Evolutionary conservation across 768 basidiomycete genomes (phyloP), one percentile per base, ranked within the genome.

Genomic region (Tylopilus sp.): DNA sequence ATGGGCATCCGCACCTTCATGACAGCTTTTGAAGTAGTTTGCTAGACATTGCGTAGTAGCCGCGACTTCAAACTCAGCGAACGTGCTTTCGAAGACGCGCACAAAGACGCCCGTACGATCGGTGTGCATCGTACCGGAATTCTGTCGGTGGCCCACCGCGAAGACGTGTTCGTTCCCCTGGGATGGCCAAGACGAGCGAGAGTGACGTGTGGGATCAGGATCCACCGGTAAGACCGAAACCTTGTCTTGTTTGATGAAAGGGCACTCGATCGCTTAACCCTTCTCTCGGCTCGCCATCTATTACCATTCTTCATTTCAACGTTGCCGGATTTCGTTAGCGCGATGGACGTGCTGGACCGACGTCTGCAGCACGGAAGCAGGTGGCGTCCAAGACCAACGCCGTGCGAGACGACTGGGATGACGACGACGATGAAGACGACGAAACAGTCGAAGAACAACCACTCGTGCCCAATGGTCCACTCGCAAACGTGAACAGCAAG

Each of bases 331-430:
- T 23, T 36, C 31, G 33, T 33, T 40, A 61, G 59, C 44, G 10
- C 21, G 38, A 41, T 40, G 52, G 43, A 33, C 51, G 45, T 10
- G 10, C 39, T 20, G 50, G 44, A 7, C 42, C 51, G 30, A 36
- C 40, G 38, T 28, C 52, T 25, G 33, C 39, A 45, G 50, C 23
- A 36, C 40, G 28, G 46, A 39, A 53, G 6, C 12, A 48, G 36
- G 35, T 30, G 41, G 25, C 9, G 3, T 11, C 21, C 22, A 57
- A 50, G 44, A 25, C 17, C 22, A 47, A 25, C 40, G 44, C 25
- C 25, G 69, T 75, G 20, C 68, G 66, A 15, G 80, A 83, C 54
- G 80, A 81, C 59, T 85, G 84, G 84, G 84, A 86, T 48, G 69
- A 74, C 9, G 76, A 78, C 2, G 77, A 78, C 0, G 76, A 78